phyloP scores from a whole-genome alignment of 2,329 filamentous ascomycete genomes.

The Dryadomyces sulphureus region DNA sequence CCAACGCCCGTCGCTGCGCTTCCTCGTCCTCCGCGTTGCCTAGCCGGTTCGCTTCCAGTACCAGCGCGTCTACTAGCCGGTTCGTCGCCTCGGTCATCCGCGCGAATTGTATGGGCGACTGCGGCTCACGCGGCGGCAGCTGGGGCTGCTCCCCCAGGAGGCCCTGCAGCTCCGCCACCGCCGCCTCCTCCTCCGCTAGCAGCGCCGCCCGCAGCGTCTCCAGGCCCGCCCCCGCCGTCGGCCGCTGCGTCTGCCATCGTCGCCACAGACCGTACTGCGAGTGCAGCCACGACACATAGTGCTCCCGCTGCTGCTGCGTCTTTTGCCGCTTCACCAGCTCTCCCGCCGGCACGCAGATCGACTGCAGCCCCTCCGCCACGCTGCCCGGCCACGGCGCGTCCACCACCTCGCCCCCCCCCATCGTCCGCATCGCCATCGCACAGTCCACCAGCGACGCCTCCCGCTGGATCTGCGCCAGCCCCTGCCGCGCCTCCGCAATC shows the following conservation, averaged over 20 bases:
- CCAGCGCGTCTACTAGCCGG: slow-evolving; percentile 17
- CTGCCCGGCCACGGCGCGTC: not conserved
- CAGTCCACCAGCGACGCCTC: slow-evolving; percentile 2
- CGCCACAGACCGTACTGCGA: slow-evolving; percentile 6
- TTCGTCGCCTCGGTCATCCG: slow-evolving; percentile 13
- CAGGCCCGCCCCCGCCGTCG: slow-evolving; percentile 2
- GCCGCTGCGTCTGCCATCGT: slow-evolving; percentile 7
- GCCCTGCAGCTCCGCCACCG: too few species aligned
- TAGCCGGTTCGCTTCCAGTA: slow-evolving; percentile 15
- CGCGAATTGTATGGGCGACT: slow-evolving; percentile 5
- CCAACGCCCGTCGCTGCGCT: slow-evolving; percentile 8
- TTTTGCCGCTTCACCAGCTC: slow-evolving; percentile 1
- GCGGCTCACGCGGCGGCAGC: slow-evolving; percentile 18
- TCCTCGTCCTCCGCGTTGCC: slow-evolving; percentile 11
- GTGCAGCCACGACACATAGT: slow-evolving; percentile 9
- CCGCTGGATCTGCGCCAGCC: slow-evolving; percentile 4
- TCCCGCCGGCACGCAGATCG: slow-evolving; percentile 6
- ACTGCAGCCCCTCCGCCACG: slow-evolving; percentile 6
- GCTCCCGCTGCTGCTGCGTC: not conserved
- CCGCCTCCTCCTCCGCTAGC: slow-evolving; percentile 4
- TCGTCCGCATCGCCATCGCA: not conserved
- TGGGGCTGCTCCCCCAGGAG: not conserved
- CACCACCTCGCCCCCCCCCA: not conserved
- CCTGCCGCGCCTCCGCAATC: slow-evolving; percentile 35
- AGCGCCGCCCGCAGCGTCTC: slow-evolving; percentile 5